These are phyloP conservation scores for Nemania bipapillata DNA, from an alignment of 2,329 filamentous ascomycete species.

Conservation along the genomic window DNA sequence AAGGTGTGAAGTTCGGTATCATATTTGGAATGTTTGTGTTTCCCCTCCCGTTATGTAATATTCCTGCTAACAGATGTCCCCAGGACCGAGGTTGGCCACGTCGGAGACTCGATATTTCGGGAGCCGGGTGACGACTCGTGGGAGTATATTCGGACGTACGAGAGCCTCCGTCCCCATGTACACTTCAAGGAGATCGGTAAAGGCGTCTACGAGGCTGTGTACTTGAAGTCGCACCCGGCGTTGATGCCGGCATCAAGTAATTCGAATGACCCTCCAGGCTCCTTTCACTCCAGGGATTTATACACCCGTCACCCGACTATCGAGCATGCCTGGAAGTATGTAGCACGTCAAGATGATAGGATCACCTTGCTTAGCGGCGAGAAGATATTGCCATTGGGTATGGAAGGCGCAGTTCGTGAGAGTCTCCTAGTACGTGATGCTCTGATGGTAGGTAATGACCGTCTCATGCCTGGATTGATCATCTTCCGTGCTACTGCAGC, in stretches of 20 bases:
- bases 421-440: conserved; percentile 50
- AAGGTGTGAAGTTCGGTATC: conserved; percentile 53
- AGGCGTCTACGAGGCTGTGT: conserved; percentile 52
- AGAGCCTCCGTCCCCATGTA: conserved; percentile 52
- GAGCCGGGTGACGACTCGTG: conserved; percentile 54
- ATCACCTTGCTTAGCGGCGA: conserved; percentile 55
- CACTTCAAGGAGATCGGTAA: conserved; percentile 54
- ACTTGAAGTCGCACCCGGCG: conserved; percentile 52
- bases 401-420: conserved; percentile 52
- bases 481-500: conserved; percentile 48
- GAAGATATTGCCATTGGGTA: conserved; percentile 53
- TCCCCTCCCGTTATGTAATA: not conserved
- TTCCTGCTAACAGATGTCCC: conserved; percentile 27
- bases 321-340: conserved; percentile 54
- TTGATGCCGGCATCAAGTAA: conserved; percentile 49
- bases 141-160: conserved; percentile 57
- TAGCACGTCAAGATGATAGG: conserved; percentile 54
- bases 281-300: conserved; percentile 53
- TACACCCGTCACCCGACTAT: conserved; percentile 54
- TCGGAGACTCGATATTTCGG: conserved; percentile 56
- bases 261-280: conserved; percentile 53
- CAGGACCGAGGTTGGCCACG: conserved; percentile 58
- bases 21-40: conserved; percentile 55
- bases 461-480: conserved; percentile 50
- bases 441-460: conserved; percentile 52